Percentiles rank a stretch among this genome's conserved stretches.
Evolutionary conservation across 352 stramenopile genomes (phyloP).

Genomic region (Phytophthora lateralis): DNA sequence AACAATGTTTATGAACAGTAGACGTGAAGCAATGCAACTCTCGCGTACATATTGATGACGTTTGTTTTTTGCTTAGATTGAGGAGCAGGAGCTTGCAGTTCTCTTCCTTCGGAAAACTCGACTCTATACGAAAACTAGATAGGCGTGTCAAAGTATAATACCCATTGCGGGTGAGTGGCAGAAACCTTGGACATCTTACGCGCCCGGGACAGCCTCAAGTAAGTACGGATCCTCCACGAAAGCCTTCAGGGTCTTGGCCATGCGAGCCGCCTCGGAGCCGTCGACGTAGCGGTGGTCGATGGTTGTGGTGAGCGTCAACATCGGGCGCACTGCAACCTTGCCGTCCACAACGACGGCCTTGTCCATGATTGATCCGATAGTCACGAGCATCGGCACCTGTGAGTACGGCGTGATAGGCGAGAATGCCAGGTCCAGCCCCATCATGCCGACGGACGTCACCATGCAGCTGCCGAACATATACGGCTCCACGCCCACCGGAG

Average conservation of each 20-base stretch:
- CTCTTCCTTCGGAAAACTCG: constrained; percentile 27
- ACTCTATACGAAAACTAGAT: background rate
- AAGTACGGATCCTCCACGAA: constrained; percentile 58
- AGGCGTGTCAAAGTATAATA: constrained; percentile 12
- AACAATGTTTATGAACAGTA: background rate
- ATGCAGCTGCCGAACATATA: constrained; percentile 80
- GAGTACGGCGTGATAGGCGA: constrained; percentile 67
- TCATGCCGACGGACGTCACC: constrained; percentile 77
- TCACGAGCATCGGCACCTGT: constrained; percentile 72
- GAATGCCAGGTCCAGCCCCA: constrained; percentile 72
- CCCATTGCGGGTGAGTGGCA: constrained; percentile 2
- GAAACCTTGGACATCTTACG: constrained; percentile 16
- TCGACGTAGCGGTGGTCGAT: constrained; percentile 78
- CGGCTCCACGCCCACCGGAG: constrained; percentile 58
- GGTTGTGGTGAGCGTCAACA: constrained; percentile 71
- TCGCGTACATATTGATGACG: background rate
- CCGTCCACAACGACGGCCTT: constrained; percentile 65
- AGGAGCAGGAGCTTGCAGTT: background rate
- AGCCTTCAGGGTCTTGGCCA: constrained; percentile 57
- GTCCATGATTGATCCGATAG: constrained; percentile 68
- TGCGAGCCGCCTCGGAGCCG: constrained; percentile 61
- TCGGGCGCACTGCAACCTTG: constrained; percentile 60
- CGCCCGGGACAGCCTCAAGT: constrained; percentile 45
- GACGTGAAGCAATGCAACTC: background rate
- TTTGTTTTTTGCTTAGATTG: background rate